phyloP scores from a whole-genome alignment of 116 monocot genomes.

The Dioscorea cayenensis region DNA sequence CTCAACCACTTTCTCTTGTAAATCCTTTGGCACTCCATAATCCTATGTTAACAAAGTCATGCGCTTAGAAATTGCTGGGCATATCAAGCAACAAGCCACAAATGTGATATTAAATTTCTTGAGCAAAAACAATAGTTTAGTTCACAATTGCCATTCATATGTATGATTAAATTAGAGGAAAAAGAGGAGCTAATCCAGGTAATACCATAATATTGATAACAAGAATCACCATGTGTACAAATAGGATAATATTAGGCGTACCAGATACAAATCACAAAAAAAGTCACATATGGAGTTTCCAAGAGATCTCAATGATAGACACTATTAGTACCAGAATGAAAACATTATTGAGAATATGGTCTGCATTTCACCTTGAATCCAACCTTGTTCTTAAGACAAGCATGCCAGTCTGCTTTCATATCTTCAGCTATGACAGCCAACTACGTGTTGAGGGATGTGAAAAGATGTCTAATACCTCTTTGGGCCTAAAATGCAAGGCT shows the following conservation, averaged over 20 bases:
- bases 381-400: constrained; percentile 67
- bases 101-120: too few relatives aligned
- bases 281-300: neutral
- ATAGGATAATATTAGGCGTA: too few relatives aligned
- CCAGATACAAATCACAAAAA: too few relatives aligned
- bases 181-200: too few relatives aligned
- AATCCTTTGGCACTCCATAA: constrained; percentile 55
- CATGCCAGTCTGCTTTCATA: constrained; percentile 83
- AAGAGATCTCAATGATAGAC: neutral
- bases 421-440: constrained; percentile 46
- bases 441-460: too few relatives aligned
- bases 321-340: neutral
- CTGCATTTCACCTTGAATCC: constrained; percentile 61
- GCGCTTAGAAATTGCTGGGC: neutral
- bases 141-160: too few relatives aligned
- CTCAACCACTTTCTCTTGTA: constrained; percentile 47
- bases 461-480: constrained; percentile 45
- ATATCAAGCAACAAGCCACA: too few relatives aligned
- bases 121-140: too few relatives aligned
- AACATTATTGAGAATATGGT: neutral
- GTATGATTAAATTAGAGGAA: too few relatives aligned
- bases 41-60: constrained; percentile 28
- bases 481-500: constrained; percentile 66
- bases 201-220: too few relatives aligned
- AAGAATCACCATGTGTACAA: too few relatives aligned